A percentile compares a stretch with the other conserved stretches of the same genome.
phyloP scores from a whole-genome alignment of 345 rosid genomes.

The Cardamine resedifolia region DNA sequence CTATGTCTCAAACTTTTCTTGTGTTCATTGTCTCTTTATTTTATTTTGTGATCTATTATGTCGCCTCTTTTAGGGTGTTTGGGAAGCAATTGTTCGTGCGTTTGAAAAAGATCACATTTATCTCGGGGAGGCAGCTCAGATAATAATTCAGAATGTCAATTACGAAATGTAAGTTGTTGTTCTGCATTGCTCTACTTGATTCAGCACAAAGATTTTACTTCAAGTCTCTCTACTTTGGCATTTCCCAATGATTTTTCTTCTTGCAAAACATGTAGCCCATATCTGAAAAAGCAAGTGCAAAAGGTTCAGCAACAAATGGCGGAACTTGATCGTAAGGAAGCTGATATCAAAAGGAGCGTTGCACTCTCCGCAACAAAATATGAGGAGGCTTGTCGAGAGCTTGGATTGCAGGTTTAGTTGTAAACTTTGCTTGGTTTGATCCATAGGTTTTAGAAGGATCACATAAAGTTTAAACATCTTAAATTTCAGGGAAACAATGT shows the following conservation, averaged over 20 bases:
- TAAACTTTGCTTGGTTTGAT: slow-evolving; percentile 23
- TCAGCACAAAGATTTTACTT: not conserved
- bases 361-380: slow-evolving; percentile 82
- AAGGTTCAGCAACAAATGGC: slow-evolving; percentile 86
- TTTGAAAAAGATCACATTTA: slow-evolving; percentile 83
- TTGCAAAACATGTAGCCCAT: slow-evolving; percentile 54
- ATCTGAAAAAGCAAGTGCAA: slow-evolving; percentile 94
- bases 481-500: slow-evolving; percentile 77
- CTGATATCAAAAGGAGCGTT: slow-evolving; percentile 83
- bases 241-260: slow-evolving; percentile 24
- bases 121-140: slow-evolving; percentile 96
- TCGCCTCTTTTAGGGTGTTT: slow-evolving; percentile 56
- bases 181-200: slow-evolving; percentile 15
- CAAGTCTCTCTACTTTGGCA: not conserved
- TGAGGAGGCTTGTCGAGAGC: slow-evolving; percentile 90
- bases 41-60: not conserved
- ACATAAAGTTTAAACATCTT: slow-evolving; percentile 6
- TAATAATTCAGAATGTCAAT: slow-evolving; percentile 85
- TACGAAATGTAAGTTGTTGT: slow-evolving; percentile 78
- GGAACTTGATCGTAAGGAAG: slow-evolving; percentile 91
- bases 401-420: slow-evolving; percentile 78
- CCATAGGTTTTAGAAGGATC: slow-evolving; percentile 9
- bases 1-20: not conserved
- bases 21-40: not conserved
- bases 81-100: slow-evolving; percentile 84